Evolutionary conservation across 2,329 filamentous ascomycete species (phyloP), one percentile per base, ranked within the genome.

Genomic region (Cladosporium austrohemisphaericum): DNA sequence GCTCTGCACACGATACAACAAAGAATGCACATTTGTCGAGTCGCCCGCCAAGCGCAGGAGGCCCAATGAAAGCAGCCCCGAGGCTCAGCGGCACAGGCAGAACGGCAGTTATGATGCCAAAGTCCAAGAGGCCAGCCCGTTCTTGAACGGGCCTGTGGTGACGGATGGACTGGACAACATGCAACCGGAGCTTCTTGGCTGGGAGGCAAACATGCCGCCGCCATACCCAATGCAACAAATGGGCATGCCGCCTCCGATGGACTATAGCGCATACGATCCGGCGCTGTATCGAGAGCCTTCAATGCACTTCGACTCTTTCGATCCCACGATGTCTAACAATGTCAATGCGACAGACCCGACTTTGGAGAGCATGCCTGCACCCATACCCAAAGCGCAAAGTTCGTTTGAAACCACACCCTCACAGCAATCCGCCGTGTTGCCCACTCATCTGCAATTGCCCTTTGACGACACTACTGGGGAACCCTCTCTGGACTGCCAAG

Each of bases 11-110:
- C 62, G 68, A 7, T 70, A 72, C 52, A 65, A 65, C 52, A 68
- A 67, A 28, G 64, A 70, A 23, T 75, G 72, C 56, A 74, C 71
- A 3, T 75, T 75, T 54, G 61, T 74, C 16, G 71, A 75, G 50
- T 58, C 59, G 23, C 60, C 62, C 26, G 65, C 64, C 36, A 67
- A 67, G 51, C 51, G 61, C 41, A 55, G 61, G 28, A 47, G 64
- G 43, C 64, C 64, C 19, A 65, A 63, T 45, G 57, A 61, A 43
- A 52, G 59, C 28, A 48, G 29, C 23, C 36, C 52, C 28, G 52
- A 41, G 18, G 7, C 23, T 5, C 23, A 29, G 11, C 22, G 43
- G n/a, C 43, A 46, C n/a, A 36, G 32, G 14, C 43, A 46, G 32
- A 46, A 36, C 11, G 32, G 32, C 10, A 29, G 43, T n/a, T 26